Evolutionary conservation across 2,329 filamentous ascomycete species (phyloP).

Genomic region (Chaetomiaceae sp.): DNA sequence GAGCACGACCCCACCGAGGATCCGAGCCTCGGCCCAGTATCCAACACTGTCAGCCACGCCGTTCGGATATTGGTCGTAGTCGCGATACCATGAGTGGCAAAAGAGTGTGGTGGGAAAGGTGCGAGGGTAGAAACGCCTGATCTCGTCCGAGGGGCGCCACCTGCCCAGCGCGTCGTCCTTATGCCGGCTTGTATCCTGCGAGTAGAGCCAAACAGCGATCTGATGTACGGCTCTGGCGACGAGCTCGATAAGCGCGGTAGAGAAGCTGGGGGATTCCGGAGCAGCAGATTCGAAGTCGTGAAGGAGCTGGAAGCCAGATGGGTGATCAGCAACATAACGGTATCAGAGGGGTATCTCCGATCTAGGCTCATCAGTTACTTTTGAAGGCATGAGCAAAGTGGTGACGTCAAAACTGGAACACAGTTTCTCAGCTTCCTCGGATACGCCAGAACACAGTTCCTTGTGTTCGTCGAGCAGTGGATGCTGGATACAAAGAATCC

Average conservation of each 20-base stretch:
- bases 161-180: slow-evolving; percentile 23
- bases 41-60: slow-evolving; percentile 28
- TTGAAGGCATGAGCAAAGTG: slow-evolving; percentile 3
- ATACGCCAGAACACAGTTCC: slow-evolving; percentile 17
- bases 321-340: not conserved
- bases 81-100: slow-evolving; percentile 24
- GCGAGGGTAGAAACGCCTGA: not conserved
- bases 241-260: slow-evolving; percentile 31
- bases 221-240: slow-evolving; percentile 29
- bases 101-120: slow-evolving; percentile 26
- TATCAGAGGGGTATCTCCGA: not conserved
- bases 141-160: slow-evolving; percentile 19
- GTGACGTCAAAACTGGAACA: not conserved
- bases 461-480: slow-evolving; percentile 19
- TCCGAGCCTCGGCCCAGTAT: slow-evolving; percentile 29
- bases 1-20: slow-evolving; percentile 27
- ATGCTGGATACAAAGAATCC: slow-evolving; percentile 4
- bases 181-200: slow-evolving; percentile 21
- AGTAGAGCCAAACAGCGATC: slow-evolving; percentile 27
- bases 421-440: slow-evolving; percentile 4
- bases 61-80: slow-evolving; percentile 29
- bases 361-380: not conserved
- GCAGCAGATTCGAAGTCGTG: slow-evolving; percentile 24
- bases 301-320: slow-evolving; percentile 9
- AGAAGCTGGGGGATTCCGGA: slow-evolving; percentile 26